Conservation (phyloP, 352 stramenopile species). For the Pythium monospermum region DNA sequence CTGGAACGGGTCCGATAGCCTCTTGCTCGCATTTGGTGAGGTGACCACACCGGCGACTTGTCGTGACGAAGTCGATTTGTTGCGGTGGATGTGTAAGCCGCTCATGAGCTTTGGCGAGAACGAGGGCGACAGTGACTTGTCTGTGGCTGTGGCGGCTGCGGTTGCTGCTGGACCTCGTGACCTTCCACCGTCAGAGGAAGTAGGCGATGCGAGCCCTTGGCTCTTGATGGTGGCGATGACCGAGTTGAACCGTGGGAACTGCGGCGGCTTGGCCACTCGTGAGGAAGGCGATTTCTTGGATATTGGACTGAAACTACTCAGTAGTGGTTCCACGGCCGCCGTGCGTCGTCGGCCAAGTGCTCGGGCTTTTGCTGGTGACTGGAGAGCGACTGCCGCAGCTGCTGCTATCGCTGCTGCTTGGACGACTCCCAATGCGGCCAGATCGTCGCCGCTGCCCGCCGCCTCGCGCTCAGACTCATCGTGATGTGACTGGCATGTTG, state of each 20-base stretch:
- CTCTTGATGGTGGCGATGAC: slow-evolving; percentile 21
- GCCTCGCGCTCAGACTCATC: slow-evolving; percentile 11
- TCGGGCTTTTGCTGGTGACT: slow-evolving; percentile 6
- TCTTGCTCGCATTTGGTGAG: slow-evolving; percentile 2
- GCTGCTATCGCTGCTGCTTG: neutral
- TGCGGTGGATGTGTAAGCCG: slow-evolving; percentile 17
- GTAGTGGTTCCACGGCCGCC: too few species aligned
- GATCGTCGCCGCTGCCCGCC: neutral
- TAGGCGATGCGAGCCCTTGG: too few species aligned
- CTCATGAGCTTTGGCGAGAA: slow-evolving; percentile 20
- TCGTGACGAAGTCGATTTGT: slow-evolving; percentile 15
- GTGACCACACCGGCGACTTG: slow-evolving; percentile 3
- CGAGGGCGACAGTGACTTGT: neutral
- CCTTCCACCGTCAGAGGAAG: neutral
- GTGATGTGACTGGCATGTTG: neutral
- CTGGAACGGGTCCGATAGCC: slow-evolving; percentile 21
- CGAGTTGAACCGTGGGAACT: slow-evolving; percentile 17
- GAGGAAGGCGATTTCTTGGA: too few species aligned
- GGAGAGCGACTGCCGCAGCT: neutral
- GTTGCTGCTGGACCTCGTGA: neutral
- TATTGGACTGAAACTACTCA: too few species aligned
- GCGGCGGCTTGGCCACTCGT: neutral
- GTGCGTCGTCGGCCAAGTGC: slow-evolving; percentile 5
- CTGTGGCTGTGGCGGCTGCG: neutral
- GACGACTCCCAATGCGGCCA: neutral